Base-by-base conservation (phyloP, 129 eudicot species). In the Ambrosia trifida region DNA sequence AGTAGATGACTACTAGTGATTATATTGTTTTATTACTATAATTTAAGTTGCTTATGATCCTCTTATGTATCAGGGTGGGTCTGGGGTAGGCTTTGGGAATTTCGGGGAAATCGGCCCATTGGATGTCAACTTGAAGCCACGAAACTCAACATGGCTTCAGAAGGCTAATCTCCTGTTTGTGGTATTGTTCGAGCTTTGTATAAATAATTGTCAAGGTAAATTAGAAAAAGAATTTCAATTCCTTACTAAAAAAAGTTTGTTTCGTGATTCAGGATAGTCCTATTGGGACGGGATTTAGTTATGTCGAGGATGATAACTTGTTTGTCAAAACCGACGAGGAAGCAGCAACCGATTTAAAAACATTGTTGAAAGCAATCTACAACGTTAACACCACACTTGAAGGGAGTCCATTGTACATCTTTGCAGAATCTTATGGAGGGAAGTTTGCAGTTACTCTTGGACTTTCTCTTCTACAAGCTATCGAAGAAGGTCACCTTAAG, bases 51-150 rank as follows among this genome's bases (percentile, higher is more conserved):
- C 67, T 64, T 38, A 60, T 14, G 41, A 11, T 9, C 50, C 40
- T 10, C 45, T 7, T 3, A 41, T 2, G 7, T 19, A 5, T 16
- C 24, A 86, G 87, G 85, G 91, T 4, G 83, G 79, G 49, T 86
- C 91, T 9, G 91, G 91, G 41, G 86, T 79, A 63, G 91, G 91
- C n/a, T 76, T 83, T 9, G 91, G 91, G 18, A 86, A 86, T 80
- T 85, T 86, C 16, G 69, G 75, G 11, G 91, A 86, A 54, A 54
- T 86, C 6, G 91, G 91, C 24, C 91, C 91, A 13, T 54, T 86
- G 71, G 91, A 86, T 66, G 72, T 68, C 11, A 61, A 77, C 66
- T 74, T 86, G 74, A 74, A 80, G 63, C 91, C 83, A 13, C 76
- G 91, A 43, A 86, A 86, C 76, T 82, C 85, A 4, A 86, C 91